Conservation (phyloP, 352 stramenopile species). For the Plasmopara muralis region DNA sequence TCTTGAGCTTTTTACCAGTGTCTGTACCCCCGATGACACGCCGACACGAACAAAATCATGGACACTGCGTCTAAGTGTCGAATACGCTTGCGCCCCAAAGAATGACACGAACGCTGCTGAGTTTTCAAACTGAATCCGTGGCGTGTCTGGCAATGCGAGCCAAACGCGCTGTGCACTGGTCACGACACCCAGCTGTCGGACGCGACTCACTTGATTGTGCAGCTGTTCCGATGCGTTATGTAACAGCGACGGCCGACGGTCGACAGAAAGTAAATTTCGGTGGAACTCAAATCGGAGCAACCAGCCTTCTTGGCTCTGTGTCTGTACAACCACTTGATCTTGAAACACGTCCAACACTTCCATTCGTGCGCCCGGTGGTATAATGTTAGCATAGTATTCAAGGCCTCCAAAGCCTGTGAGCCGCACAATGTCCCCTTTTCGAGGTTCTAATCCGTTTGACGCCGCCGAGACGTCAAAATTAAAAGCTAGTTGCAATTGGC, state of each 20-base stretch:
- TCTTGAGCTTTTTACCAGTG: constrained; percentile 30
- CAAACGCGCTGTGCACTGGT: constrained; percentile 37
- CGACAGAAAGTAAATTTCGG: constrained; percentile 58
- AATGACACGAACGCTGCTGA: constrained; percentile 43
- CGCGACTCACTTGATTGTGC: constrained; percentile 41
- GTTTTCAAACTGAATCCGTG: constrained; percentile 34
- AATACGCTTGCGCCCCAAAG: constrained; percentile 37
- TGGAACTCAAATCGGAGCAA: constrained; percentile 55
- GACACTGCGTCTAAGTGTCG: constrained; percentile 30
- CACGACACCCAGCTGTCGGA: constrained; percentile 40
- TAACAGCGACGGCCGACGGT: constrained; percentile 51
- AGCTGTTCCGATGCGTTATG: constrained; percentile 45
- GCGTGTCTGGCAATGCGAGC: constrained; percentile 33
- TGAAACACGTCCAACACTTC: constrained; percentile 61
- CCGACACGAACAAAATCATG: constrained; percentile 32
- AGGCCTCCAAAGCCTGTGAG: constrained; percentile 54
- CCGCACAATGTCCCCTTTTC: constrained; percentile 52
- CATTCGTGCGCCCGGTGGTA: constrained; percentile 37
- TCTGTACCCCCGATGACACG: constrained; percentile 34
- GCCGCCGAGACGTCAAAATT: constrained; percentile 42
- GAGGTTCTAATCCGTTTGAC: constrained; percentile 33
- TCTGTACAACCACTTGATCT: constrained; percentile 55
- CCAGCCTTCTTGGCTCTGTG: constrained; percentile 55
- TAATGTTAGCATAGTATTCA: constrained; percentile 62
- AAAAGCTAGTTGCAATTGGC: constrained; percentile 54